Evolutionary conservation across 2,329 filamentous ascomycete genomes (phyloP).

Genomic region (Fusarium sp.): DNA sequence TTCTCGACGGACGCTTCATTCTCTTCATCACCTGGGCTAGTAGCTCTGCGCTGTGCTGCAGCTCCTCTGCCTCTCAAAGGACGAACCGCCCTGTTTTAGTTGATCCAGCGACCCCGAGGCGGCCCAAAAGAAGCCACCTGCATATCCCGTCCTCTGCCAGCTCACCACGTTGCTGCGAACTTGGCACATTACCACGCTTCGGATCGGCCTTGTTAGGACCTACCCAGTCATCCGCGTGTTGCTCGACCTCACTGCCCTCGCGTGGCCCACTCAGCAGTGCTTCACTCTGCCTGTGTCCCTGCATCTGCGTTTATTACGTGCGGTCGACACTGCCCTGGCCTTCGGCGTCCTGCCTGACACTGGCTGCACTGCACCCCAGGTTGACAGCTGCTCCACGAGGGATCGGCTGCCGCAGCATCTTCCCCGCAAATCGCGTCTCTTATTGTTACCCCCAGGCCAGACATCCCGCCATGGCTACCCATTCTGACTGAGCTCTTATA

Average conservation of each 20-base stretch:
- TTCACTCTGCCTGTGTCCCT: slow-evolving; percentile 41
- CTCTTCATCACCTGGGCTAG: slow-evolving; percentile 33
- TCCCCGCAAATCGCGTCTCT: slow-evolving; percentile 42
- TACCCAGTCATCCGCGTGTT: slow-evolving; percentile 34
- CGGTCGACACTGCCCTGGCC: slow-evolving; percentile 33
- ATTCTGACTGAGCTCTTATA: slow-evolving; percentile 51
- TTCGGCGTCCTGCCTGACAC: slow-evolving; percentile 30
- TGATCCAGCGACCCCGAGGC: slow-evolving; percentile 41
- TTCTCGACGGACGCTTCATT: slow-evolving; percentile 29
- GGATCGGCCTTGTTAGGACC: slow-evolving; percentile 44
- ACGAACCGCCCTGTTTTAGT: slow-evolving; percentile 38
- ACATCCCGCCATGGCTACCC: slow-evolving; percentile 52
- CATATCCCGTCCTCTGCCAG: slow-evolving; percentile 49
- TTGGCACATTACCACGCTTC: slow-evolving; percentile 44
- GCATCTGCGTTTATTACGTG: slow-evolving; percentile 45
- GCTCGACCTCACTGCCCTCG: slow-evolving; percentile 26
- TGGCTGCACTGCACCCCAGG: slow-evolving; percentile 46
- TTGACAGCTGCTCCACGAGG: slow-evolving; percentile 40
- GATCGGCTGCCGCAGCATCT: slow-evolving; percentile 44
- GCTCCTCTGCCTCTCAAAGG: slow-evolving; percentile 38
- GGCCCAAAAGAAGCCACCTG: slow-evolving; percentile 50
- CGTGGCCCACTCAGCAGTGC: slow-evolving; percentile 40
- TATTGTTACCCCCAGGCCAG: slow-evolving; percentile 42
- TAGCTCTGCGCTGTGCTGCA: slow-evolving; percentile 43
- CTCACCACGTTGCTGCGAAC: slow-evolving; percentile 47